Conservation (phyloP, 2,329 filamentous ascomycete species). For the Leptographium procerum region DNA sequence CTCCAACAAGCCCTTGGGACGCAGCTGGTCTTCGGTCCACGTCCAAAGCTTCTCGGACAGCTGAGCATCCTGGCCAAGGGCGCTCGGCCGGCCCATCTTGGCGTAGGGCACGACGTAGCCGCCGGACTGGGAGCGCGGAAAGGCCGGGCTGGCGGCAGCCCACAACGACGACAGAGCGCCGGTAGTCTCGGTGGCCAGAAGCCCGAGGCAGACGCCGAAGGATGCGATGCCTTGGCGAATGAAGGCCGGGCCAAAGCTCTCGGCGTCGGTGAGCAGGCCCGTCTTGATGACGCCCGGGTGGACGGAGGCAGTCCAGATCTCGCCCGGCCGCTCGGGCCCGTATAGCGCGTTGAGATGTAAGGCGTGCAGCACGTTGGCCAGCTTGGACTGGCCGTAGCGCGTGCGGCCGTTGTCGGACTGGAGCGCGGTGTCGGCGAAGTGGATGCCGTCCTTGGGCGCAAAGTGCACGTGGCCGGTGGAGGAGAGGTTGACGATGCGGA, state of each 20-base stretch:
- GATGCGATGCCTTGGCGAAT: constrained; percentile 11
- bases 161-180: constrained; percentile 16
- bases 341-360: constrained; percentile 4
- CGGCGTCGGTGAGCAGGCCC: constrained; percentile 12
- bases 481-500: constrained; percentile 13
- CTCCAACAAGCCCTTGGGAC: neutral
- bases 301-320: constrained; percentile 7
- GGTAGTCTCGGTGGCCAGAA: constrained; percentile 12
- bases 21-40: constrained; percentile 7
- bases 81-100: constrained; percentile 12
- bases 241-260: constrained; percentile 4
- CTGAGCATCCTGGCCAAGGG: neutral
- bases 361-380: constrained; percentile 10
- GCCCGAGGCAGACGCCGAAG: constrained; percentile 12
- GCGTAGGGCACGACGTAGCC: constrained; percentile 15
- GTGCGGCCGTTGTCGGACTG: neutral
- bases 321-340: constrained; percentile 3
- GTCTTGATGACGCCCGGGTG: constrained; percentile 10
- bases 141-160: constrained; percentile 12
- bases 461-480: constrained; percentile 7
- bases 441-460: constrained; percentile 6
- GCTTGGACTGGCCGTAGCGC: constrained; percentile 12
- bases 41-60: constrained; percentile 7
- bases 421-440: constrained; percentile 7
- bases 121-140: constrained; percentile 11